These are phyloP conservation scores for Calonectria multiphialidica DNA, from an alignment of 2,329 filamentous ascomycete species.

Conservation along the genomic window DNA sequence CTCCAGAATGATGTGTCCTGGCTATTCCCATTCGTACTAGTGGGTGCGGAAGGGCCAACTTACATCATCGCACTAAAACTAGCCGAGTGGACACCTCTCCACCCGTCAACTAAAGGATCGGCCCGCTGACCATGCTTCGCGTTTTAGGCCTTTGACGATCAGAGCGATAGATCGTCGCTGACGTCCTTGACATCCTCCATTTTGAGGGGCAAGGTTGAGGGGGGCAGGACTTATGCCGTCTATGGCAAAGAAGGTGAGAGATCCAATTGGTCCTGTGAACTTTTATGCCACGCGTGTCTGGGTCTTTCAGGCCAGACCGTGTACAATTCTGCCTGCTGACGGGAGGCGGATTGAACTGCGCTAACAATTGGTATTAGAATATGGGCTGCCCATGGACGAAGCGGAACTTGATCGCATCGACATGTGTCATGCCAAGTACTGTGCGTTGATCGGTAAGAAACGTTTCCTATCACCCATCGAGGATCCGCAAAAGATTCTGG, in stretches of 20 bases:
- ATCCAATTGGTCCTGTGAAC: neutral
- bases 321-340: no score
- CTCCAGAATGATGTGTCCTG: neutral
- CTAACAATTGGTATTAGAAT: conserved; percentile 43
- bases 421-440: conserved; percentile 53
- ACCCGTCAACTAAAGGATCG: neutral
- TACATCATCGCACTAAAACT: neutral
- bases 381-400: conserved; percentile 56
- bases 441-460: conserved; percentile 42
- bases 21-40: neutral
- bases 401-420: conserved; percentile 56
- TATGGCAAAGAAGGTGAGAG: conserved; percentile 50
- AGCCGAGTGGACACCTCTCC: conserved; percentile 2
- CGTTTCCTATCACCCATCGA: conserved; percentile 39
- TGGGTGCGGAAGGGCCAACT: neutral
- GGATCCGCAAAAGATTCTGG: conserved; percentile 43
- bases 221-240: conserved; percentile 49
- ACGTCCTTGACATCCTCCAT: conserved; percentile 45
- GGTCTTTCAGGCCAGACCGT: no score
- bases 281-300: neutral
- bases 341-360: neutral
- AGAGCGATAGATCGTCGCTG: conserved; percentile 34
- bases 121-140: conserved; percentile 17
- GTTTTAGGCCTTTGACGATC: conserved; percentile 29
- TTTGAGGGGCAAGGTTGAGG: conserved; percentile 41